Percentiles rank a stretch among this genome's conserved stretches.
Conservation (phyloP, 2,329 filamentous ascomycete species). For the Ceratocystis eucalypticola region DNA sequence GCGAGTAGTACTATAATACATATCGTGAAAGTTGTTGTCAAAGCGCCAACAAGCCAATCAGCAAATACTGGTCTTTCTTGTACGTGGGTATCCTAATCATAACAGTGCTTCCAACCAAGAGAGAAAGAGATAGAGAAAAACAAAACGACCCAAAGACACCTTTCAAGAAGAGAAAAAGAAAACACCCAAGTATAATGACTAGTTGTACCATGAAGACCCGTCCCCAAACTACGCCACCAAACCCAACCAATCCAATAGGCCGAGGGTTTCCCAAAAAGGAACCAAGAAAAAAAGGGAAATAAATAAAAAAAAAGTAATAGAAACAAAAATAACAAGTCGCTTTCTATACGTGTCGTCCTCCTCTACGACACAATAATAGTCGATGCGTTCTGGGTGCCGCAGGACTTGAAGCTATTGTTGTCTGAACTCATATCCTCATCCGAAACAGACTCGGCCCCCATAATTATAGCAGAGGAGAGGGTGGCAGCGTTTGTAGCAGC, state of each 20-base stretch:
- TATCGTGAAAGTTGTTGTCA: background rate
- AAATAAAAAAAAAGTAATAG: background rate
- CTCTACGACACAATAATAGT: slow-evolving; percentile 11
- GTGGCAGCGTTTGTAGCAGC: background rate
- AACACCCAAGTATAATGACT: background rate
- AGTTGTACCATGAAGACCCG: background rate
- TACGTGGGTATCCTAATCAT: slow-evolving; percentile 16
- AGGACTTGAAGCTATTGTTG: slow-evolving; percentile 17
- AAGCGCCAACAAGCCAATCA: background rate
- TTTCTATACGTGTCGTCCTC: background rate
- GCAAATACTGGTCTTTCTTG: slow-evolving; percentile 1
- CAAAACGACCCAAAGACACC: slow-evolving; percentile 7
- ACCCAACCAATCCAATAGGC: background rate
- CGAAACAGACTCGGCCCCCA: slow-evolving; percentile 6
- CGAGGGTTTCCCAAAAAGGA: background rate
- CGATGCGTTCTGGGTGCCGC: slow-evolving; percentile 17
- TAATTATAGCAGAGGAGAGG: slow-evolving; percentile 1
- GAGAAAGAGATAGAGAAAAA: background rate
- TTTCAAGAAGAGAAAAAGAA: background rate
- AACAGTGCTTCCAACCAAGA: slow-evolving; percentile 7
- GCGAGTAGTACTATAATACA: too few relatives aligned
- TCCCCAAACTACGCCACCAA: background rate
- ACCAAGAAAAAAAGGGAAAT: background rate
- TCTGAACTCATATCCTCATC: slow-evolving; percentile 14
- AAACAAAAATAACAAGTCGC: slow-evolving; percentile 5